Evolutionary conservation across 495 filamentous ascomycete genomes (phyloP).

Genomic region (Chaetomium cochliodes): DNA sequence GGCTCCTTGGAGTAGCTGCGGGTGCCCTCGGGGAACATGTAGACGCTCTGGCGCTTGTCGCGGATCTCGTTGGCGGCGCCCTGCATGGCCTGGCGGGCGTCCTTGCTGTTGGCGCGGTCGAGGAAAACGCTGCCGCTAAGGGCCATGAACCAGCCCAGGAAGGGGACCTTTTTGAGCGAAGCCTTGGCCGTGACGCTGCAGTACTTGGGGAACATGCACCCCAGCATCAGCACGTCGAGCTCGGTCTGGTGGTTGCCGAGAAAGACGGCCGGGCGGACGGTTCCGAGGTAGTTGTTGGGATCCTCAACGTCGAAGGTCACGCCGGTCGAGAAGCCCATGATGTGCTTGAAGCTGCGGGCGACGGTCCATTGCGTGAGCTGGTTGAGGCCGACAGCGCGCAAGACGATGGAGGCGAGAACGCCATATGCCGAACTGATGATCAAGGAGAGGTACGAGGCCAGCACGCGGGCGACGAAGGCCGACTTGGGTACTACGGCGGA

Average conservation of each 20-base stretch:
- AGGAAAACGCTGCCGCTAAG: conserved; percentile 91
- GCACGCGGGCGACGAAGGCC: conserved; percentile 67
- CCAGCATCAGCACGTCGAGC: conserved; percentile 89
- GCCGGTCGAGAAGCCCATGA: conserved; percentile 73
- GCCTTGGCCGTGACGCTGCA: conserved; percentile 93
- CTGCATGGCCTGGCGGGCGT: conserved; percentile 81
- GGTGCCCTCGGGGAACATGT: conserved; percentile 93
- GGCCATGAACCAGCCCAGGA: conserved; percentile 96
- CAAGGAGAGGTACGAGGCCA: conserved; percentile 70
- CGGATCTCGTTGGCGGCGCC: conserved; percentile 78
- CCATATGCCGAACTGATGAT: conserved; percentile 71
- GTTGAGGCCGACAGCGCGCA: conserved; percentile 68
- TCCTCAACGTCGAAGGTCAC: conserved; percentile 74
- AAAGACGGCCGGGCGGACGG: conserved; percentile 79
- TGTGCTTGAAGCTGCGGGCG: conserved; percentile 75
- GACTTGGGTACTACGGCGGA: conserved; percentile 54
- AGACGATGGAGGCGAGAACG: conserved; percentile 65
- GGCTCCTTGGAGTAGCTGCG: conserved; percentile 82
- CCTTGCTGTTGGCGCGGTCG: conserved; percentile 76
- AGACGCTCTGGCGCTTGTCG: conserved; percentile 75
- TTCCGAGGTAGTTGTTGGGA: conserved; percentile 60
- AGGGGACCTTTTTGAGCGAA: conserved; percentile 72
- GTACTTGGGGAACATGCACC: conserved; percentile 81
- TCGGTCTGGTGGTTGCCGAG: conserved; percentile 94
- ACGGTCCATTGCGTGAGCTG: conserved; percentile 83